Conservation (phyloP, 768 basidiomycete genomes). For the Ephemerocybe angulata region DNA sequence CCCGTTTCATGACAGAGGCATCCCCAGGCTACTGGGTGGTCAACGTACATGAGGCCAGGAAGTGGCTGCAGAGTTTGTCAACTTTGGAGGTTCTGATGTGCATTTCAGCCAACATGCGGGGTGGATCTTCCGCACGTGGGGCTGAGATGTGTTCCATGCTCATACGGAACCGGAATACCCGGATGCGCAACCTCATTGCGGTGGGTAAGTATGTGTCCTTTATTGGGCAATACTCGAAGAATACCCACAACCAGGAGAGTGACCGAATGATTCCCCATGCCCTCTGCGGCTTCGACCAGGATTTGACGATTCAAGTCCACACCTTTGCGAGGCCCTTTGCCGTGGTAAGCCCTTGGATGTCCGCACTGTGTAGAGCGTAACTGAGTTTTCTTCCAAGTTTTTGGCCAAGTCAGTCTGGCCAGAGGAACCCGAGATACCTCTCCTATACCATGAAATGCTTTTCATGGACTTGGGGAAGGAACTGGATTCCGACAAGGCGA, state of each 20-base stretch:
- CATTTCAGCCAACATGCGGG: not conserved
- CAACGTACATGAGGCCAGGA: not conserved
- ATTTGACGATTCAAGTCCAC: not conserved
- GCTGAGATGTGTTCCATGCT: not conserved
- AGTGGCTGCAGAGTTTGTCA: not conserved
- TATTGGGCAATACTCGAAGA: constrained; percentile 7
- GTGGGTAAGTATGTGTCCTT: not conserved
- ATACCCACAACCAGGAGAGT: not conserved
- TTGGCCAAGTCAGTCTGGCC: not conserved
- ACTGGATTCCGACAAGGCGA: not conserved
- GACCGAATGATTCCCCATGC: constrained; percentile 1
- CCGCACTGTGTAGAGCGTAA: not conserved
- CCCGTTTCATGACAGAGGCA: not conserved
- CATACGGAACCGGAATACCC: not conserved
- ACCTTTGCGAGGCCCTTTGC: constrained; percentile 1
- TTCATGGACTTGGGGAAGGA: not conserved
- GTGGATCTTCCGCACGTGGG: not conserved
- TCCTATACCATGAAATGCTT: not conserved
- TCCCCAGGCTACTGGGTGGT: not conserved
- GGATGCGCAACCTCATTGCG: not conserved
- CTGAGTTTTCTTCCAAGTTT: not conserved
- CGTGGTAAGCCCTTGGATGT: not conserved
- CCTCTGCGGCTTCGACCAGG: not conserved
- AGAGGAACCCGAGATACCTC: not conserved
- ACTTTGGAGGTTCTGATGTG: not conserved